phyloP scores from a whole-genome alignment of 345 rosid species.

The Ceriops decandra region DNA sequence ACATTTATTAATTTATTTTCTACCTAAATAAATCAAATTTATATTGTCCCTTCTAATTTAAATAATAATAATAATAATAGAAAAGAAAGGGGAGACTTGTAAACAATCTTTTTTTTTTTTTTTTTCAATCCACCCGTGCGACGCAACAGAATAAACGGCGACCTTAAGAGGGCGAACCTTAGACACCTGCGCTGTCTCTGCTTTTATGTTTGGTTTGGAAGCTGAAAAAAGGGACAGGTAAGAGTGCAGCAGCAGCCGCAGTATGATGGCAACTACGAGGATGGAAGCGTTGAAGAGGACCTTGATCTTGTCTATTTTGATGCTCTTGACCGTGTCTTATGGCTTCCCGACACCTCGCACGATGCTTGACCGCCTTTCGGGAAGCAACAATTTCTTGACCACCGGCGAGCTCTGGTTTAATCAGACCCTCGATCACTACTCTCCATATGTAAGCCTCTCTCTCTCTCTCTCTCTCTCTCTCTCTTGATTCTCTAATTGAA shows the following conservation, averaged over 20 bases:
- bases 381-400: slow-evolving; percentile 50
- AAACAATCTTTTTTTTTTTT: no score
- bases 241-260: neutral
- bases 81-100: no score
- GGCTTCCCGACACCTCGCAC: slow-evolving; percentile 42
- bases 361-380: slow-evolving; percentile 35
- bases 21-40: no score
- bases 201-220: no score
- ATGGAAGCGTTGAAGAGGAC: neutral
- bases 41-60: no score
- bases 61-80: no score
- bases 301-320: neutral
- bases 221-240: no score
- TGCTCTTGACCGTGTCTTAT: slow-evolving; percentile 15
- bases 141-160: no score
- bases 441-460: slow-evolving; percentile 52
- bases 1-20: no score
- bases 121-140: no score
- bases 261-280: neutral
- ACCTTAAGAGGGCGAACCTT: no score
- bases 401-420: slow-evolving; percentile 66
- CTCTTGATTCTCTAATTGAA: neutral
- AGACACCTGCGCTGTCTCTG: no score
- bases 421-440: slow-evolving; percentile 87
- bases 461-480: neutral